Evolutionary conservation across 768 basidiomycete species (phyloP).

Genomic region (Suillus plorans): DNA sequence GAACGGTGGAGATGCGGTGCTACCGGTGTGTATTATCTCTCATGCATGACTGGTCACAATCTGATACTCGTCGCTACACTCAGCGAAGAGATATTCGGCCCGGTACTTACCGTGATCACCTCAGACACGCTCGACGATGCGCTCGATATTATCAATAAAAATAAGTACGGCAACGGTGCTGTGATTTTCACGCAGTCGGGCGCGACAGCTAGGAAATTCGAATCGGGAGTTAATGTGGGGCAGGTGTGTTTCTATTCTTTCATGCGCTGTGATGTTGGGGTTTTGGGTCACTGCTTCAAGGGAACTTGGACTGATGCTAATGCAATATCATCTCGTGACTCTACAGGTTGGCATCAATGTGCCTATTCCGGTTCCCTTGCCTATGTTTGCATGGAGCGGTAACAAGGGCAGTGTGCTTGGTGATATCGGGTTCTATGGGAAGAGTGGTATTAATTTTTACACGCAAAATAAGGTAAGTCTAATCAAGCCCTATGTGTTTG

Average conservation of each 20-base stretch:
- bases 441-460: constrained; percentile 92
- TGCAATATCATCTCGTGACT: not conserved
- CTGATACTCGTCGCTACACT: not conserved
- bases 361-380: constrained; percentile 87
- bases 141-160: constrained; percentile 84
- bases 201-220: constrained; percentile 92
- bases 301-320: not conserved
- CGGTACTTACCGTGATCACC: constrained; percentile 75
- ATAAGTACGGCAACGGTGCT: constrained; percentile 91
- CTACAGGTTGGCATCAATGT: constrained; percentile 80
- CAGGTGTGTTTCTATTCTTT: constrained; percentile 35
- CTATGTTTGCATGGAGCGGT: constrained; percentile 97
- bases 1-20: constrained; percentile 77
- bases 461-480: constrained; percentile 82
- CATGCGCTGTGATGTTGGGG: not conserved
- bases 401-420: constrained; percentile 88
- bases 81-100: constrained; percentile 95
- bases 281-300: not conserved
- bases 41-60: constrained; percentile 1
- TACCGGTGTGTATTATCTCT: constrained; percentile 63
- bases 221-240: constrained; percentile 82
- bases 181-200: constrained; percentile 97
- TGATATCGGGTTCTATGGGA: constrained; percentile 90
- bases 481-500: not conserved
- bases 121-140: constrained; percentile 90